Evolutionary conservation across 2,329 filamentous ascomycete genomes (phyloP).

Genomic region (Fusarium dlaminii): DNA sequence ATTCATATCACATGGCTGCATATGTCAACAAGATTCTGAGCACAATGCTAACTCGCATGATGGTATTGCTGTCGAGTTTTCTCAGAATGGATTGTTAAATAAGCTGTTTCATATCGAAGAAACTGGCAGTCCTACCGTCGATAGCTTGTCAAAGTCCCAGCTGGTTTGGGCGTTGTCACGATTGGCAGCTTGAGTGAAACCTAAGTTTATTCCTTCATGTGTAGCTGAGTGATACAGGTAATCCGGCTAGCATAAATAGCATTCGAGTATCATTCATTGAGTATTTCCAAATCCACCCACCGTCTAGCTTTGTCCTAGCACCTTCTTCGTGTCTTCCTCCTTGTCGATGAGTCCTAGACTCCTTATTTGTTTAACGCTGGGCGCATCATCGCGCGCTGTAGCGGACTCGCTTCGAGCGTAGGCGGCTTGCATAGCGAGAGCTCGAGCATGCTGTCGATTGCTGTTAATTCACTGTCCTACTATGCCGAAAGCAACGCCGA

Average conservation of each 20-base stretch:
- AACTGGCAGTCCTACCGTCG: neutral
- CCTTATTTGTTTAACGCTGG: constrained; percentile 86
- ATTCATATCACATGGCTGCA: neutral
- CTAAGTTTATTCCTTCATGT: constrained; percentile 37
- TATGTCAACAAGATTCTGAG: neutral
- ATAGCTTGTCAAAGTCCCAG: neutral
- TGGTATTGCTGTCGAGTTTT: neutral
- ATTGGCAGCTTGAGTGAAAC: constrained; percentile 8
- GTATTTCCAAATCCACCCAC: constrained; percentile 1
- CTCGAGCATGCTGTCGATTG: constrained; percentile 75
- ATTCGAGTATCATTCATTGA: constrained; percentile 8
- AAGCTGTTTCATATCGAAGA: neutral
- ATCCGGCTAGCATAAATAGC: constrained; percentile 1
- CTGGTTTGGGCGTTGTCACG: neutral
- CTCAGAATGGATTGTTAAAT: neutral
- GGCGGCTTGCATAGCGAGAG: constrained; percentile 80
- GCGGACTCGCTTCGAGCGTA: constrained; percentile 83
- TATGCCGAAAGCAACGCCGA: neutral
- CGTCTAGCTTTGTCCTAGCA: constrained; percentile 52
- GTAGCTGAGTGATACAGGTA: constrained; percentile 20
- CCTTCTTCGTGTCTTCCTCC: constrained; percentile 79
- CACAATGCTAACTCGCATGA: neutral
- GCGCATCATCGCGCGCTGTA: constrained; percentile 80
- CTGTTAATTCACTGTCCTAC: constrained; percentile 20
- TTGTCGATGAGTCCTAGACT: constrained; percentile 85